Evolutionary conservation across 2,329 filamentous ascomycete genomes (phyloP).

Genomic region (Fusarium foetens): DNA sequence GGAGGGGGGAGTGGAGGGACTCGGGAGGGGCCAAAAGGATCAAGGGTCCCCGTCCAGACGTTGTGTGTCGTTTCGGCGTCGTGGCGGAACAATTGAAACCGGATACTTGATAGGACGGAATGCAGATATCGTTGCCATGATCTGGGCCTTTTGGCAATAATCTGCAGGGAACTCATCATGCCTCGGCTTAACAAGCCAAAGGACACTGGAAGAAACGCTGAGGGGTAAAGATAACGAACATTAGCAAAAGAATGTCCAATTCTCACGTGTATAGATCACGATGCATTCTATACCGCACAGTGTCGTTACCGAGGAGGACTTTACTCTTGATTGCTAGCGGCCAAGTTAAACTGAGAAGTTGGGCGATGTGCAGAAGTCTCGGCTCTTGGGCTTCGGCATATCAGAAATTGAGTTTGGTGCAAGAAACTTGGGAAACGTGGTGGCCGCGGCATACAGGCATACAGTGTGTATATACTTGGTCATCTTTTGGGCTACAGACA

Average conservation of each 20-base stretch:
- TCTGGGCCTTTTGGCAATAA: conserved; percentile 9
- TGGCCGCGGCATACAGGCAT: neutral
- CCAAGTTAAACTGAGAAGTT: neutral
- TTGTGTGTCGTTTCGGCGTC: neutral
- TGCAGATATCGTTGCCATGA: neutral
- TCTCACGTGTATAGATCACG: neutral
- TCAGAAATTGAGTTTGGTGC: conserved; percentile 5
- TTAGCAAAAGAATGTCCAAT: neutral
- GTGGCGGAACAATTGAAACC: neutral
- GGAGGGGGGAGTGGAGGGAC: neutral
- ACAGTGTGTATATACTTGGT: neutral
- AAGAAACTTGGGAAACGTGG: neutral
- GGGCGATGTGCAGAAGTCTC: neutral
- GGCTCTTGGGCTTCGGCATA: conserved; percentile 15
- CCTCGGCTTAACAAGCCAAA: conserved; percentile 4
- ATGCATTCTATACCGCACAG: neutral
- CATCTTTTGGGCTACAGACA: neutral
- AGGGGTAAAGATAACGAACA: conserved; percentile 5
- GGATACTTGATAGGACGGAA: neutral
- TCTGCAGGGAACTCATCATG: neutral
- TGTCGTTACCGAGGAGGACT: neutral
- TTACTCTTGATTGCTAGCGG: neutral
- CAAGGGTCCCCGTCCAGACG: conserved; percentile 6
- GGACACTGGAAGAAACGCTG: neutral
- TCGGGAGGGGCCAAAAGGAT: neutral